A percentile compares a stretch with the other conserved stretches of the same genome.
Conservation (phyloP, 163 green algal genomes). For the Chloromonas sp. region DNA sequence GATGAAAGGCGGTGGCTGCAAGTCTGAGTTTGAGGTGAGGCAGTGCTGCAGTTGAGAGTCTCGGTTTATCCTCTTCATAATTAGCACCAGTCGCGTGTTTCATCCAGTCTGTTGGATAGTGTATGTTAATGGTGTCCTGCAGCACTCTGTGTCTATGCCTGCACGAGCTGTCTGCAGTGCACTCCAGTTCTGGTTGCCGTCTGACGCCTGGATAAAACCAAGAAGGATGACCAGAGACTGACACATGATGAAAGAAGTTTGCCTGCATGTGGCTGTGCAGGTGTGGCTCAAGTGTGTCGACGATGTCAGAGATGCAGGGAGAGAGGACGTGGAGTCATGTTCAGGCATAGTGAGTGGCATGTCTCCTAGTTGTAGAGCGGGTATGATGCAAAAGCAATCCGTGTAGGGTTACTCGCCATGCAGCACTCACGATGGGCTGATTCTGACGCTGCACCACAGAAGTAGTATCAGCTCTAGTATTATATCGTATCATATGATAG, state of each 20-base stretch:
- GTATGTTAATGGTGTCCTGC: background rate
- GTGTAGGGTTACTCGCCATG: too few species aligned
- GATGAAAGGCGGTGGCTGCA: conserved; percentile 35
- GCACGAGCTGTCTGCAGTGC: too few species aligned
- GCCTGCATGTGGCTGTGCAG: background rate
- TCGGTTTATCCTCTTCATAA: background rate
- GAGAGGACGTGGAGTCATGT: conserved; percentile 32
- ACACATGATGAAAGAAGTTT: background rate
- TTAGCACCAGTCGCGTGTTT: background rate
- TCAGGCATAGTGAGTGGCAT: conserved; percentile 1
- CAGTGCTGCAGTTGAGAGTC: background rate
- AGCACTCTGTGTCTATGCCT: too few species aligned
- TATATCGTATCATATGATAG: too few species aligned
- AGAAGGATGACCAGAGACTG: too few species aligned
- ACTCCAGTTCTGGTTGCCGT: too few species aligned
- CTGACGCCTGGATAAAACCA: too few species aligned
- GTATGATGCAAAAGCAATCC: too few species aligned
- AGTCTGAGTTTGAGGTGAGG: conserved; percentile 17
- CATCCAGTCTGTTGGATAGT: background rate
- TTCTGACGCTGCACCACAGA: too few species aligned
- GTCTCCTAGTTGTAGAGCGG: background rate
- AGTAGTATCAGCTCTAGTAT: too few species aligned
- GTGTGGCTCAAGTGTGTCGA: conserved; percentile 38
- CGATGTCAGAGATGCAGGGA: conserved; percentile 17
- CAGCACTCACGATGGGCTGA: too few species aligned